These are phyloP conservation scores for Neurospora intermedia DNA, from an alignment of 495 filamentous ascomycete species.

Conservation along the genomic window DNA sequence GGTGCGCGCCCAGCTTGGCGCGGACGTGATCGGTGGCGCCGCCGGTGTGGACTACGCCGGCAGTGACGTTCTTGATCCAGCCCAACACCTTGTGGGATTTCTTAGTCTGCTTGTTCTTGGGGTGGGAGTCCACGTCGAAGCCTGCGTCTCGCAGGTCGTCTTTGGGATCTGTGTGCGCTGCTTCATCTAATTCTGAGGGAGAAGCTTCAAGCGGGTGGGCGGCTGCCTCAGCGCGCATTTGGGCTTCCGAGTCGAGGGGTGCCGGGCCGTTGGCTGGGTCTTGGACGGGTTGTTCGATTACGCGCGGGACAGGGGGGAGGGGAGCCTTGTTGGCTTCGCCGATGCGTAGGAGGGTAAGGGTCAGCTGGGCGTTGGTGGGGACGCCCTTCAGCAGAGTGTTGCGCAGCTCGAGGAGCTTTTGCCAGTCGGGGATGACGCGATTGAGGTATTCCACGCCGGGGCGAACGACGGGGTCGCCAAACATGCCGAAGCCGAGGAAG, in stretches of 20 bases:
- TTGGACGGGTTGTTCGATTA: constrained; percentile 42
- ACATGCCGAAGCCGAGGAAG: constrained; percentile 60
- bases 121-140: constrained; percentile 40
- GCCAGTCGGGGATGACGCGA: constrained; percentile 60
- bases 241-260: constrained; percentile 25
- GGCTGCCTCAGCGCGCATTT: constrained; percentile 30
- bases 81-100: constrained; percentile 46
- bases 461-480: constrained; percentile 64
- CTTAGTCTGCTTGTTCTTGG: constrained; percentile 24
- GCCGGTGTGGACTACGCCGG: constrained; percentile 54
- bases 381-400: constrained; percentile 73
- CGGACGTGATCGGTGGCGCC: constrained; percentile 59
- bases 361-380: constrained; percentile 80
- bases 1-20: constrained; percentile 52
- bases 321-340: constrained; percentile 77
- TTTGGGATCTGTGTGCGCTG: constrained; percentile 30
- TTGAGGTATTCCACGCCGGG: constrained; percentile 52
- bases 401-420: constrained; percentile 56
- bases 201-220: constrained; percentile 31
- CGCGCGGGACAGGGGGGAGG: constrained; percentile 63
- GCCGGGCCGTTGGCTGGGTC: constrained; percentile 28
- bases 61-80: constrained; percentile 61
- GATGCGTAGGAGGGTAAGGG: constrained; percentile 73
- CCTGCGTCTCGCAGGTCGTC: constrained; percentile 17
- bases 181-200: constrained; percentile 30